These are phyloP conservation scores for Populus hybrid DNA, from an alignment of 441 rosid genomes.

Conservation along the genomic window DNA sequence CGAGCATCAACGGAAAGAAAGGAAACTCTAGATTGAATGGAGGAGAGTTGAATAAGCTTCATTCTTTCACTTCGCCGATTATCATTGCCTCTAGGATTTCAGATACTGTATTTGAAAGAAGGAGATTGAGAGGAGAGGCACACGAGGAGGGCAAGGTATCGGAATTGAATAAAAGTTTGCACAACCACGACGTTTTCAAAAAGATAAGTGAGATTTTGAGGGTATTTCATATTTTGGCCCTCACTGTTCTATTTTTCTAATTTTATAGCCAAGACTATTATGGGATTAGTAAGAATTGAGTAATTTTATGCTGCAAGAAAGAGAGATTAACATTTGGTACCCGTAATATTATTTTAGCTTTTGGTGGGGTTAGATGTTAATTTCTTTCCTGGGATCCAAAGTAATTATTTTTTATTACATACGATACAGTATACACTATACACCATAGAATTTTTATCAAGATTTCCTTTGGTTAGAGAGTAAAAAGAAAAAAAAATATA, in stretches of 20 bases:
- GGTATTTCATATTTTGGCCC: background rate
- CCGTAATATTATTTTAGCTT: too few species aligned
- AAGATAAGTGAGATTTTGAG: background rate
- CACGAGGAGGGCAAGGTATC: background rate
- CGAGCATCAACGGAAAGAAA: conserved; percentile 1
- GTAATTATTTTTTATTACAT: too few species aligned
- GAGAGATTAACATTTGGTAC: background rate
- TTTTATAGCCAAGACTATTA: background rate
- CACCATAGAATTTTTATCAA: too few species aligned
- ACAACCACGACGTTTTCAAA: background rate
- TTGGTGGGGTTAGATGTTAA: too few species aligned
- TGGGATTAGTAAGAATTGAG: background rate
- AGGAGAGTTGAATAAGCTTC: conserved; percentile 10
- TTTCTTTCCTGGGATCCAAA: too few species aligned
- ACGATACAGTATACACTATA: too few species aligned
- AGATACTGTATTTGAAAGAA: background rate
- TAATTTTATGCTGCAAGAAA: background rate
- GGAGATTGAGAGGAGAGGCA: background rate
- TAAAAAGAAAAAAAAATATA: too few species aligned
- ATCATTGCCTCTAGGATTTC: background rate
- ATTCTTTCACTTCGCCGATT: background rate
- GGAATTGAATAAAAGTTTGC: background rate
- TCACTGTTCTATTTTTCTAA: background rate
- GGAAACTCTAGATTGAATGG: conserved; percentile 8
- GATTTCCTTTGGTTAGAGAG: too few species aligned